phyloP scores from a whole-genome alignment of 352 stramenopile species.

The Blastocystis sp. region DNA sequence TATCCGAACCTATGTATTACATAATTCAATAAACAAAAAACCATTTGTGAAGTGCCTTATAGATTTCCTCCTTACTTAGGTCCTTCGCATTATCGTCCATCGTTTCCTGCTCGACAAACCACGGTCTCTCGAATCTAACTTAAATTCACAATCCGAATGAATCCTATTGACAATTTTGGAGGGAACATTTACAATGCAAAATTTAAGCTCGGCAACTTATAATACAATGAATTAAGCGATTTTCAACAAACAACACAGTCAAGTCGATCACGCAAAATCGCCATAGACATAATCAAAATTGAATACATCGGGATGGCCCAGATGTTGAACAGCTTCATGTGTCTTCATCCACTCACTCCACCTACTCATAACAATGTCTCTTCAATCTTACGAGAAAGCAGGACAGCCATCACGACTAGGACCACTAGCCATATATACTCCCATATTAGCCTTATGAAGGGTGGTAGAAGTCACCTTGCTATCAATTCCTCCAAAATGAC shows the following conservation, averaged over 20 bases:
- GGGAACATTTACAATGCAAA: neutral
- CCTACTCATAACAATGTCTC: neutral
- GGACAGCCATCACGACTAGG: conserved; percentile 74
- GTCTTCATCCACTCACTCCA: conserved; percentile 73
- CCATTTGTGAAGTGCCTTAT: neutral
- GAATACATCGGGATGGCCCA: conserved; percentile 59
- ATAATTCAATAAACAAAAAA: neutral
- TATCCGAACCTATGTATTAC: conserved; percentile 32
- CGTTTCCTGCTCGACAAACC: neutral
- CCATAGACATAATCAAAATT: conserved; percentile 64
- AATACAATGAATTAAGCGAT: too few relatives aligned
- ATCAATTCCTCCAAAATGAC: conserved; percentile 76
- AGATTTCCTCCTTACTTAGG: neutral
- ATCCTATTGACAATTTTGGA: neutral
- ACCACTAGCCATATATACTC: conserved; percentile 75
- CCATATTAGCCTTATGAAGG: conserved; percentile 70
- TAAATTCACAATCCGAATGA: too few relatives aligned
- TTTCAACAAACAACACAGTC: conserved; percentile 9
- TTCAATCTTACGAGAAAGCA: conserved; percentile 71
- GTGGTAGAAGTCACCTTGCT: conserved; percentile 76
- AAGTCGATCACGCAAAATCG: neutral
- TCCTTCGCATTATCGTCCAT: conserved; percentile 11
- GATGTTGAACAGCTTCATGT: conserved; percentile 34
- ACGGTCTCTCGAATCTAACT: neutral
- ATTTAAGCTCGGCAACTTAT: neutral